Base-by-base conservation (phyloP, 805 yeast species). In the Cyberlindnera mycetangii region DNA sequence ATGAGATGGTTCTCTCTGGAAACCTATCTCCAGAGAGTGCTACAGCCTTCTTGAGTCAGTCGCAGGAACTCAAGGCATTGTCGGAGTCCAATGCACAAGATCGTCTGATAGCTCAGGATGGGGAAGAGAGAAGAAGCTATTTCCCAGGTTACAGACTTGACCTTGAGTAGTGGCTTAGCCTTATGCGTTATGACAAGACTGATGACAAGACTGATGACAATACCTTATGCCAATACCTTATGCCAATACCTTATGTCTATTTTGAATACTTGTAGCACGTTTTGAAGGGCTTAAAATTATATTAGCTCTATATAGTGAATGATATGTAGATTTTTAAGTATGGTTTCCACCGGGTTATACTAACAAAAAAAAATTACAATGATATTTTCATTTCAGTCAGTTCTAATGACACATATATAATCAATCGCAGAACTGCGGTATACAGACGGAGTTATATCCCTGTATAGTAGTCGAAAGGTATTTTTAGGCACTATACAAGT, bases 1-100 rank as follows among this genome's bases (percentile, higher is more conserved):
- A 25, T 24, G 44, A 42, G 5, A 8, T 39, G 37, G 49, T 46
- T n/a, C 10, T 25, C 3, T 17, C 24, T 15, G 45, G 49, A 6
- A 3, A 5, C 11, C 15, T 45, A 41, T 33, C 37, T 14, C n/a
- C 21, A 2, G 34, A 30, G 8, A 28, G 37, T 37, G 49, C 43
- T 10, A 36, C 25, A 30, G 36, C 19, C 28, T 32, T 45, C 36
- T 8, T 37, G 5, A 3, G 31, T 5, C 36, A 36, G 7, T 32
- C 18, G 9, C 14, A 20, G 14, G 18, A 27, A 10, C 21, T 35
- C 37, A 40, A 37, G 19, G 14, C 27, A 4, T n/a, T 25, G n/a
- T 18, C 27, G n/a, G 32, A 37, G 24, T 25, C 39, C 17, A 24
- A 15, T n/a, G 20, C 31, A n/a, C 24, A n/a, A 22, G 19, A n/a